A percentile compares a stretch with the other conserved stretches of the same genome.
Conservation (phyloP, 139 green algal species). For the Micractinium sp. region DNA sequence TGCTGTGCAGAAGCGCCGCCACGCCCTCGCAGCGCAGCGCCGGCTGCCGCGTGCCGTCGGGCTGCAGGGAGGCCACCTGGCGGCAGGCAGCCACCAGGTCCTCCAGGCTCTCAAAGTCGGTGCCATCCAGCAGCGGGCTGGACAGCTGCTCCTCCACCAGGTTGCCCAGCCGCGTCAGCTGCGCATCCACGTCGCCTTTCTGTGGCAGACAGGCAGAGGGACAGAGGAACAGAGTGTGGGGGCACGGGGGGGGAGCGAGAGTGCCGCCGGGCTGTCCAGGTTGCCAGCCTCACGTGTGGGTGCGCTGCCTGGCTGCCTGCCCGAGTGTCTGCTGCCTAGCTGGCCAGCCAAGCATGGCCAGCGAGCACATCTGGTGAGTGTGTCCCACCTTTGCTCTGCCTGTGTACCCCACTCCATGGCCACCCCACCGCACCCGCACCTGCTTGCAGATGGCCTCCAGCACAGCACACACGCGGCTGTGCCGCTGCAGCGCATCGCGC, state of each 20-base stretch:
- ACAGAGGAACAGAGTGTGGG: neutral
- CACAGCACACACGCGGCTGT: slow-evolving; percentile 49
- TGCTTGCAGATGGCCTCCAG: slow-evolving; percentile 47
- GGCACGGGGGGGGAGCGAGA: neutral
- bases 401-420: neutral
- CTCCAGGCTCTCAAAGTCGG: slow-evolving; percentile 37
- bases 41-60: slow-evolving; percentile 54
- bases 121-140: neutral
- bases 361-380: neutral
- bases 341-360: no score
- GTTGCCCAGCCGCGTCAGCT: slow-evolving; percentile 36
- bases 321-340: neutral
- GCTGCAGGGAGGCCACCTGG: slow-evolving; percentile 60
- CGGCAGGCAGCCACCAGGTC: slow-evolving; percentile 50
- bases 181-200: slow-evolving; percentile 36
- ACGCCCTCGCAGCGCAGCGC: slow-evolving; percentile 47
- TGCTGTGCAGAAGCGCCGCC: slow-evolving; percentile 1
- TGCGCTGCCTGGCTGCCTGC: no score
- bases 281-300: neutral
- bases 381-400: neutral
- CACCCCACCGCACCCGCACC: neutral
- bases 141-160: slow-evolving; percentile 42
- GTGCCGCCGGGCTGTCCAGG: no score
- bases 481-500: slow-evolving; percentile 34
- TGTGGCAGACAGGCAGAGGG: neutral